A percentile compares a stretch with the other conserved stretches of the same genome.
phyloP scores from a whole-genome alignment of 23 red algal species.

The Chondrus crispus region DNA sequence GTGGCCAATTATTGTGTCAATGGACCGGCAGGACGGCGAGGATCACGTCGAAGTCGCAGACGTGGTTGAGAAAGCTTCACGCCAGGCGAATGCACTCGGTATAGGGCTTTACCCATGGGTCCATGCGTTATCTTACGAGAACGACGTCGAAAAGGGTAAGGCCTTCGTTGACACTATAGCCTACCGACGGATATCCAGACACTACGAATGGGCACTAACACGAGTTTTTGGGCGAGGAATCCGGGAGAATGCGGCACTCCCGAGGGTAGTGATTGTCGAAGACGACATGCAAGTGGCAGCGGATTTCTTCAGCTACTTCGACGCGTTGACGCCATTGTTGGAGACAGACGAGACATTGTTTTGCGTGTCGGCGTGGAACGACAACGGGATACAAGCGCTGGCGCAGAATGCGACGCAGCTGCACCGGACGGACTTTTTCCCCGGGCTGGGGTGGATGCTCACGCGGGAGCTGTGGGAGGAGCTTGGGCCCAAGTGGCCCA shows the following conservation, averaged over 20 bases:
- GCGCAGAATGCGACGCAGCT: background rate
- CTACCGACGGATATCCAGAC: constrained; percentile 46
- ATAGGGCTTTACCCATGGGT: constrained; percentile 20
- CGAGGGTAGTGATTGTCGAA: constrained; percentile 62
- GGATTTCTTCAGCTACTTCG: constrained; percentile 59
- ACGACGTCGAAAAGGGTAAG: too few species aligned
- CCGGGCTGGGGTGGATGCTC: constrained; percentile 72
- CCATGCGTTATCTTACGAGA: constrained; percentile 28
- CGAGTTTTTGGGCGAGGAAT: background rate
- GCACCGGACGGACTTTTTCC: constrained; percentile 76
- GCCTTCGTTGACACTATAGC: constrained; percentile 22
- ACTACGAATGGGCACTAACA: constrained; percentile 51
- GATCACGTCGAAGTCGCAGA: background rate
- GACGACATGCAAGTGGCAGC: constrained; percentile 62
- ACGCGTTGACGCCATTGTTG: constrained; percentile 25
- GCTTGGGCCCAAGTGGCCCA: constrained; percentile 52
- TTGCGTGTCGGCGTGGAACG: constrained; percentile 69
- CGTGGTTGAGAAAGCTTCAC: background rate
- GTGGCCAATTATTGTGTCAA: constrained; percentile 53
- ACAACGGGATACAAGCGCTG: constrained; percentile 35
- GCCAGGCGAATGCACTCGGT: background rate
- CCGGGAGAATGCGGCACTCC: background rate
- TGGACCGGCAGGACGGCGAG: constrained; percentile 45
- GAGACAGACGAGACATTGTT: constrained; percentile 49
- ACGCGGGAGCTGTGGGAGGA: constrained; percentile 49